Evolutionary conservation across 2,329 filamentous ascomycete species (phyloP), one percentile per base, ranked within the genome.

Genomic region (Colletotrichum sp.): DNA sequence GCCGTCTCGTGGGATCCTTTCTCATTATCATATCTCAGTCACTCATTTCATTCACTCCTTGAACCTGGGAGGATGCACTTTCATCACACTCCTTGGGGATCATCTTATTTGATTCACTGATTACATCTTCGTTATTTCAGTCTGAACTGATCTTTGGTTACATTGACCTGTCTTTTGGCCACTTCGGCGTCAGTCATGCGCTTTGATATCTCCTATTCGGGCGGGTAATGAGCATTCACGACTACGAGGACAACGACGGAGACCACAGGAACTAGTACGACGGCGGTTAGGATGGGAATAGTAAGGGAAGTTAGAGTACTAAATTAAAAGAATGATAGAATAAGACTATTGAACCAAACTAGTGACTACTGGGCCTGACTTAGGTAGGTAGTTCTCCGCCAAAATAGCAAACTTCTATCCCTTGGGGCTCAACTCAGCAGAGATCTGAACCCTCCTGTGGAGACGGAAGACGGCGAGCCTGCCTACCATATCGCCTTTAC

Each of bases 271-370:
- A 9, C 15, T 16, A 39, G 15, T 39, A 39, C 36, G 36, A 18
- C 4, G 15, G 36, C 4, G 15, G 5, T 1, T 16, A 8, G 7
- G 34, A 36, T 0, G 15, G 13, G 0, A 0, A 36, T 0, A 0
- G 7, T 16, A 2, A 16, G 6, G 1, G 0, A 0, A 8, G 5
- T 36, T 36, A 36, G 34, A 36, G 6, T 16, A 36, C 7, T 1
- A 36, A 15, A 36, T 36, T 36, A 36, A 1, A 7, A 36, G 13
- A 36, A 36, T 36, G 7, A 7, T 36, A 36, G 1, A n/a, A 10
- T 1, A 2, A 12, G 18, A 49, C 18, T 49, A 21, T 7, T 49
- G n/a, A 13, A 13, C 6, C 6, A 12, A 13, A 7, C 5, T 4
- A 52, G 12, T 52, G 4, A 7, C 6, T 52, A 52, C n/a, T 21